Evolutionary conservation across 1,284 basidiomycete species (phyloP), one percentile per base, ranked within the genome.

Genomic region (Ustilago xerochloae): DNA sequence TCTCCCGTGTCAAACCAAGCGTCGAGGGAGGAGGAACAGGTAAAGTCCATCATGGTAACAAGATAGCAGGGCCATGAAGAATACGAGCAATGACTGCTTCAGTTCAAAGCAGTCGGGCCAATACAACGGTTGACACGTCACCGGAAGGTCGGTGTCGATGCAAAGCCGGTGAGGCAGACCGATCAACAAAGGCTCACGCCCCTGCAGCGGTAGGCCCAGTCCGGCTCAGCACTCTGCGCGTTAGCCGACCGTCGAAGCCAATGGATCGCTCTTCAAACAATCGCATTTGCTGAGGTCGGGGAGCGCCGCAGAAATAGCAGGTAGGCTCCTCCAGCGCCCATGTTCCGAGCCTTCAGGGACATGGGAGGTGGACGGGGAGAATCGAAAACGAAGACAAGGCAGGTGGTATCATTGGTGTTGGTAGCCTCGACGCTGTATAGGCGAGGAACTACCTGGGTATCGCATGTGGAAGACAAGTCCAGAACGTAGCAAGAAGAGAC

Each of bases 351-450:
- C 24, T 16, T 15, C 32, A n/a, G 16, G 32, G 8, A 36, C 26
- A 33, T 15, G 29, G 51, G 20, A 53, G 50, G 52, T 35, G 28
- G 51, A 13, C 35, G 22, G 16, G 15, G 26, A 38, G 30, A 20
- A 13, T 43, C 56, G 51, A 55, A 57, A 55, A 35, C 55, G 29
- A 46, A 69, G 43, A 63, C 41, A 24, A 48, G 55, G 57, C 56
- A 63, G 41, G 50, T 69, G 66, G 66, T 69, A 69, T 69, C 66
- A 63, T 69, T 55, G 52, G 38, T n/a, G 15, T 9, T 48, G 61
- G 61, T 29, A 28, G 55, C 24, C 65, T n/a, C 50, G 8, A 10
- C 18, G 47, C 47, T 22, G 3, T 12, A 16, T 26, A 18, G 20
- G 36, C 47, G 24, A 13, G 35, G 26, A 52, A 20, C 41, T n/a